Evolutionary conservation across 768 basidiomycete genomes (phyloP), one percentile per base, ranked within the genome.

Genomic region (Daedaleopsis nitida): DNA sequence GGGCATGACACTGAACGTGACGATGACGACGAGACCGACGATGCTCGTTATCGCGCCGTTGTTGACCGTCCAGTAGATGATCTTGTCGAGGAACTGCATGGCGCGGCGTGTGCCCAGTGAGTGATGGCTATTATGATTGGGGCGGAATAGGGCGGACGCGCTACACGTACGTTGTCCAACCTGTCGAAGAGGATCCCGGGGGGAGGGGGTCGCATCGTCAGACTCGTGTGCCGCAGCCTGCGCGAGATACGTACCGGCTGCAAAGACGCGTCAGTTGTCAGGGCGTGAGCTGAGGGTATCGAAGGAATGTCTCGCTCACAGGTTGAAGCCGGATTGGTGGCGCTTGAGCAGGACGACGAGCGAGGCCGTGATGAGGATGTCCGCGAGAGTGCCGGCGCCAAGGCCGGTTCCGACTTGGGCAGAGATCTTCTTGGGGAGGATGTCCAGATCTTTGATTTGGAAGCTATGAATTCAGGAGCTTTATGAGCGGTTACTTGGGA

Each of bases 41-140:
- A 64, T 19, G 38, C 62, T 60, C 21, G 58, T 59, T 7, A 64
- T 35, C 1, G 60, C 9, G 10, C 63, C 63, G 47, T 59, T 59
- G 55, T 64, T 64, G 13, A 64, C 59, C 10, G 58, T 57, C 63
- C 63, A 64, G 45, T 60, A 64, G 17, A 55, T 60, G 45, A 64
- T 44, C 45, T 55, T 60, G 58, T 60, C 63, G 8, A 64, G 50
- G n/a, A 54, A 21, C 39, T 42, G 39, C 58, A 55, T 27, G 12
- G n/a, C 19, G n/a, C n/a, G n/a, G n/a, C n/a, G n/a, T n/a, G n/a
- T n/a, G n/a, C n/a, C n/a, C n/a, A n/a, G n/a, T n/a, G n/a, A n/a
- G n/a, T n/a, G n/a, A n/a, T n/a, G n/a, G n/a, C n/a, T n/a, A n/a
- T n/a, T n/a, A n/a, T n/a, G n/a, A n/a, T n/a, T n/a, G n/a, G n/a